Evolutionary conservation across 164 flowering plant species (phyloP), one percentile per base, ranked within the genome.

Genomic region (Platanus orientalis): DNA sequence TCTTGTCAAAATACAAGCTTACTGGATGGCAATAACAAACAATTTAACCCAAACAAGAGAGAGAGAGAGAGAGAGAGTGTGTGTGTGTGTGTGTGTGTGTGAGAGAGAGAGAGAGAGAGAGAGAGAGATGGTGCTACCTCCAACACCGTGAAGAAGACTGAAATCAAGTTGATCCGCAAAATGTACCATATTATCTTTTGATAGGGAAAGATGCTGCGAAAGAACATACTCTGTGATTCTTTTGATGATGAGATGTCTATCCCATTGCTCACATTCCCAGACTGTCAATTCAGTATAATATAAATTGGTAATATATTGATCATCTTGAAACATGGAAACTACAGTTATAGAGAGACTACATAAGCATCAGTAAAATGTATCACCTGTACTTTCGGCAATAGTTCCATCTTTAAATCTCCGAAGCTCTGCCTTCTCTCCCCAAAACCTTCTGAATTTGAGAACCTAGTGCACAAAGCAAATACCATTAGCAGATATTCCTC

Each of bases 371-470:
- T 21, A 26, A 21, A 52, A 63, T n/a, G 51, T 40, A 78, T 65
- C 59, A 93, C 98, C 87, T 66, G 83, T 82, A 83, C 90, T 83
- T 81, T 93, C 97, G 27, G 92, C 92, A 75, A 90, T 90, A 67
- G 44, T 83, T 29, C 97, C 96, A 83, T 91, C 96, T 64, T 76
- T 82, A 76, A 88, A 91, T 65, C 85, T 80, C 25, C 96, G 79
- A 58, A 86, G 85, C 73, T 92, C 94, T 29, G 97, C 81, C 70
- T 89, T 91, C 55, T 88, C 91, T 19, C 97, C 97, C 99, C 99
- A 94, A 69, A 94, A 94, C 50, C 76, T 85, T 48, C 95, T 78
- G 69, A 82, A 94, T 42, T 73, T 81, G 48, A 66, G 62, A 74
- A 78, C 92, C 99, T 94, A 58, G 9, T 14, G 26, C 9, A 57